phyloP scores from a whole-genome alignment of 345 rosid genomes.

The Reutealis trisperma region DNA sequence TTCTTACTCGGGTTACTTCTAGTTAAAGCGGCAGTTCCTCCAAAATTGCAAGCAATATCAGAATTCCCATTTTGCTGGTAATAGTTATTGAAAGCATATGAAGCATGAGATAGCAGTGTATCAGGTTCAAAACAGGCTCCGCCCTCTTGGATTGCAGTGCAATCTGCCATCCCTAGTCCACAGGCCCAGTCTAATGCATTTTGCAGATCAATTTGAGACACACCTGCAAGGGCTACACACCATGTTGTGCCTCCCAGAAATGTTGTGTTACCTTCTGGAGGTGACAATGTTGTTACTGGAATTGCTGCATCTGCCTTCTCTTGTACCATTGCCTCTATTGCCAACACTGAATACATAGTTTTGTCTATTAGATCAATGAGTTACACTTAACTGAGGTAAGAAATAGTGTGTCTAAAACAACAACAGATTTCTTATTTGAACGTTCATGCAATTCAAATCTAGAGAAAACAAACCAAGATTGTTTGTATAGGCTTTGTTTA shows the following conservation, averaged over 20 bases:
- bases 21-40: constrained; percentile 29
- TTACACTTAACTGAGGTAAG: not conserved
- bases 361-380: not conserved
- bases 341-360: constrained; percentile 4
- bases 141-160: constrained; percentile 21
- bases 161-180: constrained; percentile 69
- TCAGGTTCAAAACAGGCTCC: constrained; percentile 29
- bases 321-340: constrained; percentile 22
- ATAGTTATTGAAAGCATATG: constrained; percentile 33
- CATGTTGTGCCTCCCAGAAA: constrained; percentile 76
- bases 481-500: too few species aligned
- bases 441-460: not conserved
- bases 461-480: not conserved
- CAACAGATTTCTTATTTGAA: not conserved
- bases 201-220: constrained; percentile 68
- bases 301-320: constrained; percentile 50
- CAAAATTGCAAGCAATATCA: constrained; percentile 39
- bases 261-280: constrained; percentile 87
- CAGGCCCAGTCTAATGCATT: constrained; percentile 97
- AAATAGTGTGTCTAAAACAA: not conserved
- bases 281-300: constrained; percentile 47
- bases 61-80: constrained; percentile 40
- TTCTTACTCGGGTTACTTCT: constrained; percentile 27
- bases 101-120: constrained; percentile 32
- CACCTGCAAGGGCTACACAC: constrained; percentile 80